These are phyloP conservation scores for Penicillium macrosclerotiorum DNA, from an alignment of 495 filamentous ascomycete species.

Conservation along the genomic window DNA sequence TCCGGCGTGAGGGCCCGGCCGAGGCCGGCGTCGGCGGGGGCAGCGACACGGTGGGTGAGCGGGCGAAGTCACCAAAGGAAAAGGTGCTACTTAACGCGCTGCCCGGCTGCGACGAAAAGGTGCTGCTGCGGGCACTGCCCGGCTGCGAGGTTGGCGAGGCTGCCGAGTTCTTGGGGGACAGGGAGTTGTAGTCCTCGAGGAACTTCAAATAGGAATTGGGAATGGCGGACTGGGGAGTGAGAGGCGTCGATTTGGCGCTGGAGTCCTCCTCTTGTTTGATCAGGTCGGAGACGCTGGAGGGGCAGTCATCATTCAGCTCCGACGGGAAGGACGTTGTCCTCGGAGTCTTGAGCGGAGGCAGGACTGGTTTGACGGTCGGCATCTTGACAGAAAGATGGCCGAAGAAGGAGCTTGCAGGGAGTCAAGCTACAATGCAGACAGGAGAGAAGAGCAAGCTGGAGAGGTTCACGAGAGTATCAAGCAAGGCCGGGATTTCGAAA, in stretches of 20 bases:
- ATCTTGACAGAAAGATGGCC: constrained; percentile 30
- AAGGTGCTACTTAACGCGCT: too few species aligned
- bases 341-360: constrained; percentile 75
- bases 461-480: too few species aligned
- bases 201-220: constrained; percentile 83
- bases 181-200: constrained; percentile 74
- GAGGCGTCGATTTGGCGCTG: constrained; percentile 52
- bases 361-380: constrained; percentile 60
- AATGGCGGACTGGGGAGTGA: constrained; percentile 92
- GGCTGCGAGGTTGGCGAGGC: constrained; percentile 44
- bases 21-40: background rate
- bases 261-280: constrained; percentile 54
- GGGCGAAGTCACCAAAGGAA: constrained; percentile 26
- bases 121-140: constrained; percentile 35
- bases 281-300: background rate
- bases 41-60: constrained; percentile 37
- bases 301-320: constrained; percentile 52
- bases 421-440: too few species aligned
- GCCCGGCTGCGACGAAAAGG: constrained; percentile 31
- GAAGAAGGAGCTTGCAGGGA: too few species aligned
- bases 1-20: background rate
- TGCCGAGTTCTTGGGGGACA: too few species aligned
- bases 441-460: too few species aligned
- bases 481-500: too few species aligned
- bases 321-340: constrained; percentile 75